phyloP scores from a whole-genome alignment of 164 flowering plant species.

The Stephania japonica region DNA sequence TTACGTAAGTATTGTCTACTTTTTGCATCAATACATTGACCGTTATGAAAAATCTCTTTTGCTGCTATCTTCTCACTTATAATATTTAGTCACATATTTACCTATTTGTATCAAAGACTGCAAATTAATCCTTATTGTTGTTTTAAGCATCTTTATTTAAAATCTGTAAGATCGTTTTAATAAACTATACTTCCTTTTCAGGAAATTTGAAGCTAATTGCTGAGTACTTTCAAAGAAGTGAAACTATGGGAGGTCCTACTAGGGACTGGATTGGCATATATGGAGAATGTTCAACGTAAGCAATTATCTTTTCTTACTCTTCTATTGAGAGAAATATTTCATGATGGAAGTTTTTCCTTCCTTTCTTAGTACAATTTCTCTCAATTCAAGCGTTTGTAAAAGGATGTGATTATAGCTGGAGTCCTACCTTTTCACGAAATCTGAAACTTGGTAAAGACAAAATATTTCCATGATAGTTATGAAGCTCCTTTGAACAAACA shows the following conservation, averaged over 20 bases:
- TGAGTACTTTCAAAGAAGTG: conserved; percentile 87
- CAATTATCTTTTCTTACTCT: conserved; percentile 5
- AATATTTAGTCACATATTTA: background rate
- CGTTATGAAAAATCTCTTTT: background rate
- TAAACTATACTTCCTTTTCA: conserved; percentile 23
- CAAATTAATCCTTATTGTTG: background rate
- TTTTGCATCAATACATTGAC: background rate
- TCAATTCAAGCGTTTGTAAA: background rate
- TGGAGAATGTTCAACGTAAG: conserved; percentile 95
- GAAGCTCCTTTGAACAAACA: background rate
- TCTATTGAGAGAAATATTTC: background rate
- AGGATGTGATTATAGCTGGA: background rate
- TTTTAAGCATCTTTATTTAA: background rate
- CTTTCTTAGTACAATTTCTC: background rate
- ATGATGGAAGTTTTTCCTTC: background rate
- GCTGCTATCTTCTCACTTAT: background rate
- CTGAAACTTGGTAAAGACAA: background rate
- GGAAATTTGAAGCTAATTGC: conserved; percentile 88
- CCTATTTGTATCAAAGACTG: background rate
- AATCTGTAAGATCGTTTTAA: background rate
- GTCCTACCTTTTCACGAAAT: background rate
- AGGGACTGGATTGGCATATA: conserved; percentile 93
- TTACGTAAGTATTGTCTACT: conserved; percentile 47
- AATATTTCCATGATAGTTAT: background rate
- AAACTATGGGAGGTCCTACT: conserved; percentile 78